phyloP scores from a whole-genome alignment of 139 green algal genomes.

The Coelastrella sp. region DNA sequence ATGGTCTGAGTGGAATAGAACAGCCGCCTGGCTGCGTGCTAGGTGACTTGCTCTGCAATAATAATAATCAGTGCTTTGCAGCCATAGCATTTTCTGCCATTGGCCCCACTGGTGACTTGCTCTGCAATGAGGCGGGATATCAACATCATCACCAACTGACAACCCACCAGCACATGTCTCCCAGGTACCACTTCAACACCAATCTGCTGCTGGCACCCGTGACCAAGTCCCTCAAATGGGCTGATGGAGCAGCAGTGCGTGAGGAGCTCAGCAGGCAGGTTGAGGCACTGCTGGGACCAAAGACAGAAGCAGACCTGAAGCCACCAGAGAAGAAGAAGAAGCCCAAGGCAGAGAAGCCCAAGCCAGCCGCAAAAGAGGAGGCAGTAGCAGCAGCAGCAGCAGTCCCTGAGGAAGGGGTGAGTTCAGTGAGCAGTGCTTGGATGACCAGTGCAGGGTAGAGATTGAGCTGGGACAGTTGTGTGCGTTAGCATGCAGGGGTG shows the following conservation, averaged over 20 bases:
- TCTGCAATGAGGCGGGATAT: background rate
- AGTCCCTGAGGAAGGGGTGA: constrained; percentile 40
- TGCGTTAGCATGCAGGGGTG: background rate
- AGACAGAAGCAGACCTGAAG: constrained; percentile 87
- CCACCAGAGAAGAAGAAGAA: constrained; percentile 83
- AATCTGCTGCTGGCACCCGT: constrained; percentile 80
- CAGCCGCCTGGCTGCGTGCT: background rate
- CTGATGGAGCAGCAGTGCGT: constrained; percentile 74
- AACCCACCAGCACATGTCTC: background rate
- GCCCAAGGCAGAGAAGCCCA: constrained; percentile 61
- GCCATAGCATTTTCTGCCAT: too few species aligned
- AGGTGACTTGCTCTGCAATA: background rate
- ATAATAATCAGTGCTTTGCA: too few species aligned
- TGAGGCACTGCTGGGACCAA: constrained; percentile 82
- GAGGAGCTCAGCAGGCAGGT: constrained; percentile 50
- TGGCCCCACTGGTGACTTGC: too few species aligned
- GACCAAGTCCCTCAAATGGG: constrained; percentile 82
- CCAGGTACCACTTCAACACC: constrained; percentile 81
- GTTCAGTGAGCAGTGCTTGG: background rate
- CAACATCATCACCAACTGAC: background rate
- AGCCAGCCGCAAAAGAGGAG: constrained; percentile 34
- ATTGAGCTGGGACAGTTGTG: background rate
- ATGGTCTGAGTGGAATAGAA: background rate
- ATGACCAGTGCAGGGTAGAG: background rate
- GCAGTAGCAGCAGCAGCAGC: constrained; percentile 31